A percentile compares a stretch with the other conserved stretches of the same genome.
These are phyloP conservation scores for Eugenia klotzschiana DNA, from an alignment of 441 rosid species.

Conservation along the genomic window DNA sequence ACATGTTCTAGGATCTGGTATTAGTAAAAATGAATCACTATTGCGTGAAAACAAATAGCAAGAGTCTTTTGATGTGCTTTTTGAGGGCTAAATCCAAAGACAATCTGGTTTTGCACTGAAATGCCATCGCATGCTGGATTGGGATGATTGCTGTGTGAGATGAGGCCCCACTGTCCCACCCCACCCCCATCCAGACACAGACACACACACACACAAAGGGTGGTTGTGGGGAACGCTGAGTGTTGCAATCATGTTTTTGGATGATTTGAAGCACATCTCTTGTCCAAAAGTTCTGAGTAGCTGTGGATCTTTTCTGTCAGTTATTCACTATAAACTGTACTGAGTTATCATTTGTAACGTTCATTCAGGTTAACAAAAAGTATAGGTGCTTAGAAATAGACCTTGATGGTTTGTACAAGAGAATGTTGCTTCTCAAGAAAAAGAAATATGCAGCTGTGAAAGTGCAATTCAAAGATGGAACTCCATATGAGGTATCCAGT, in stretches of 20 bases:
- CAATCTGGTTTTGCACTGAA: neutral
- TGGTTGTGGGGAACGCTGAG: neutral
- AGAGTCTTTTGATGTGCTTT: neutral
- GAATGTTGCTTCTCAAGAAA: constrained; percentile 93
- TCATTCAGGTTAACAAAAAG: constrained; percentile 75
- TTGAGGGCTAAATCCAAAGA: neutral
- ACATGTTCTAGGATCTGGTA: neutral
- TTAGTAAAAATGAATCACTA: neutral
- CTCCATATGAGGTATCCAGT: constrained; percentile 44
- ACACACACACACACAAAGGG: neutral
- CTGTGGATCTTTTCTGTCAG: neutral
- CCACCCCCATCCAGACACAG: neutral
- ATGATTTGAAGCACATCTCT: neutral
- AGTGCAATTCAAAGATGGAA: constrained; percentile 68
- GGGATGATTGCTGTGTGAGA: neutral
- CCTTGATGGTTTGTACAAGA: constrained; percentile 87
- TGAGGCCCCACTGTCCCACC: neutral
- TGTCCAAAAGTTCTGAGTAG: neutral
- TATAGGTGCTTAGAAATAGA: constrained; percentile 82
- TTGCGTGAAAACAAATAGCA: neutral
- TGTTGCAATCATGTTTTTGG: neutral
- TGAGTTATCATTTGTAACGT: neutral
- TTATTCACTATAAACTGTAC: neutral
- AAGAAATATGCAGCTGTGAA: constrained; percentile 98
- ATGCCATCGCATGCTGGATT: neutral